phyloP scores from a whole-genome alignment of 768 basidiomycete genomes.

The Boletus reticuloceps region DNA sequence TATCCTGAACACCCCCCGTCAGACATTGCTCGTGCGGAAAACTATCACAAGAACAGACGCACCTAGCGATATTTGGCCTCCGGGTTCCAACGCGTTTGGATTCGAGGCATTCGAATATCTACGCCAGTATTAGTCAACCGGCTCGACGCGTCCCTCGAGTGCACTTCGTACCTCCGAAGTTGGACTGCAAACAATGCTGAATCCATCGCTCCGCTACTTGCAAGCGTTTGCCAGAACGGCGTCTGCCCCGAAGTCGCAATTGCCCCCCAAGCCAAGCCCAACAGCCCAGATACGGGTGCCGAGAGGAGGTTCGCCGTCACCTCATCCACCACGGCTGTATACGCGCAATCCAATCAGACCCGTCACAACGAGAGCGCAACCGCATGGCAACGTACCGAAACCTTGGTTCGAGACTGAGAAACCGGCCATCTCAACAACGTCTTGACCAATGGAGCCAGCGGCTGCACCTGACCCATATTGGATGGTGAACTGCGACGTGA shows the following conservation, averaged over 20 bases:
- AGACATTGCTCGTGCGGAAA: background rate
- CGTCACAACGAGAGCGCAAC: background rate
- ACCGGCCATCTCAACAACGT: slow-evolving; percentile 51
- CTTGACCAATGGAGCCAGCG: slow-evolving; percentile 41
- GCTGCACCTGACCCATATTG: slow-evolving; percentile 50
- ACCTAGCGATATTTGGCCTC: slow-evolving; percentile 75
- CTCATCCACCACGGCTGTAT: slow-evolving; percentile 37
- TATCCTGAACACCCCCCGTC: slow-evolving; percentile 32
- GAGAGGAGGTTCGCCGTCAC: slow-evolving; percentile 38
- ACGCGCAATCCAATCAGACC: background rate
- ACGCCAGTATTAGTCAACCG: background rate
- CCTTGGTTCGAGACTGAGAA: slow-evolving; percentile 47
- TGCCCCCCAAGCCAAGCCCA: slow-evolving; percentile 50
- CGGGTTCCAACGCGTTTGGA: slow-evolving; percentile 50
- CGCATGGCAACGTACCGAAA: slow-evolving; percentile 31
- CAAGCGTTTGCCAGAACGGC: slow-evolving; percentile 54
- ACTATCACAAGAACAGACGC: slow-evolving; percentile 8
- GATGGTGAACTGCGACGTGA: slow-evolving; percentile 38
- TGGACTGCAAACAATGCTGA: slow-evolving; percentile 43
- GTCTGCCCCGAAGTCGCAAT: slow-evolving; percentile 42
- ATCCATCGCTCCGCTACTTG: slow-evolving; percentile 32
- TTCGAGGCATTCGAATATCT: slow-evolving; percentile 45
- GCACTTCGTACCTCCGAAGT: slow-evolving; percentile 36
- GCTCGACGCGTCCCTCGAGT: background rate
- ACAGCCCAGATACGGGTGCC: slow-evolving; percentile 48